phyloP scores from a whole-genome alignment of 495 filamentous ascomycete species.

The Schizothecium vesticola region DNA sequence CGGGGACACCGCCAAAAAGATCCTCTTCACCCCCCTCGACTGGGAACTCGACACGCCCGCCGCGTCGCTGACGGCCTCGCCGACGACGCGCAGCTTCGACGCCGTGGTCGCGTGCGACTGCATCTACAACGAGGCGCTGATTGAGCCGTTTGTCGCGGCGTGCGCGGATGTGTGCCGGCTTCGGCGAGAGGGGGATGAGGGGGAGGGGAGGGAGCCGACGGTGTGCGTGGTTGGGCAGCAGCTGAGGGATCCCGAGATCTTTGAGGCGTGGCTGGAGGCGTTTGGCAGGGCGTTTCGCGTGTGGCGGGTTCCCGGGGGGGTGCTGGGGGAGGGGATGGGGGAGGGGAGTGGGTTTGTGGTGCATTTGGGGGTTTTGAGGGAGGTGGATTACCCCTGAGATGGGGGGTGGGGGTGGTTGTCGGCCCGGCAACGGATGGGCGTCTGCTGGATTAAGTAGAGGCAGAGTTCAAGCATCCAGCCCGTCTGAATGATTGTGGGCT shows the following conservation, averaged over 20 bases:
- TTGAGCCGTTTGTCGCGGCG: conserved; percentile 75
- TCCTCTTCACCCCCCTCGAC: conserved; percentile 55
- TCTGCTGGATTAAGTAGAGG: not conserved
- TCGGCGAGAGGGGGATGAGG: conserved; percentile 23
- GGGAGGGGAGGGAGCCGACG: conserved; percentile 11
- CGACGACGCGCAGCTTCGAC: conserved; percentile 43
- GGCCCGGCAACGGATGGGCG: not conserved
- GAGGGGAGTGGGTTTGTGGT: conserved; percentile 59
- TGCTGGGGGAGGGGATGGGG: conserved; percentile 47
- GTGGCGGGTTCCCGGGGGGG: conserved; percentile 68
- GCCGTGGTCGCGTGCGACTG: conserved; percentile 78
- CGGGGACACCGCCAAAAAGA: not conserved
- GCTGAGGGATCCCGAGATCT: conserved; percentile 74
- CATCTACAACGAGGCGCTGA: conserved; percentile 82
- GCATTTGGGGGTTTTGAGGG: conserved; percentile 56
- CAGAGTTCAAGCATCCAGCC: not conserved
- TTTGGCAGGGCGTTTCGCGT: conserved; percentile 62
- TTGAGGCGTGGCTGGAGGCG: conserved; percentile 70
- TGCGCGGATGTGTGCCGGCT: conserved; percentile 74
- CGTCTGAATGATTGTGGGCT: not conserved
- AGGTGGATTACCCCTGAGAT: not conserved
- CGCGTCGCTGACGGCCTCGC: conserved; percentile 30
- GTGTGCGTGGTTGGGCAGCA: conserved; percentile 80
- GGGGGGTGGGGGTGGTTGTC: not conserved
- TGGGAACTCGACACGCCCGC: conserved; percentile 59